Evolutionary conservation across 176 grass and related monocot genomes (phyloP).

Genomic region (Typha latifolia): DNA sequence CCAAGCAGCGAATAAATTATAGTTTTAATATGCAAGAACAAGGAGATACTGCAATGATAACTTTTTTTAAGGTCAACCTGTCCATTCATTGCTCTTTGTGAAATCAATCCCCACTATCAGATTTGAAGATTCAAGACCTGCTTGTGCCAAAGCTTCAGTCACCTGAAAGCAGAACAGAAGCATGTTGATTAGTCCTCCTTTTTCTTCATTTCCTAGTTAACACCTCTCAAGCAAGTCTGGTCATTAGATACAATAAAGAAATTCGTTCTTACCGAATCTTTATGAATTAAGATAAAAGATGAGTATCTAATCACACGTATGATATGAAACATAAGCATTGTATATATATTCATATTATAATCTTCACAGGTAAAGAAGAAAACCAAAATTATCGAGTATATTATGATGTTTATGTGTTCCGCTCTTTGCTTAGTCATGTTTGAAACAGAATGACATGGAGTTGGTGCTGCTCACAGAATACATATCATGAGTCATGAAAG

Average conservation of each 20-base stretch:
- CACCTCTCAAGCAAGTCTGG: constrained; percentile 6
- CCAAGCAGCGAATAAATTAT: not conserved
- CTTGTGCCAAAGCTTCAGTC: constrained; percentile 74
- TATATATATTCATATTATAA: too few relatives aligned
- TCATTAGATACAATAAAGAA: constrained; percentile 17
- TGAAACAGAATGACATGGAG: too few relatives aligned
- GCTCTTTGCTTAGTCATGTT: too few relatives aligned
- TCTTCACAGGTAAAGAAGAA: too few relatives aligned
- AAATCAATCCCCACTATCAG: constrained; percentile 94
- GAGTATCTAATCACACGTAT: too few relatives aligned
- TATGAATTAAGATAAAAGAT: too few relatives aligned
- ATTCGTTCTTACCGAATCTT: not conserved
- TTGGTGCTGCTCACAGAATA: too few relatives aligned
- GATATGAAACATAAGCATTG: too few relatives aligned
- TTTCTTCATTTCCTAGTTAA: not conserved
- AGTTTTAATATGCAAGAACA: constrained; percentile 7
- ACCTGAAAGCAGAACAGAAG: constrained; percentile 39
- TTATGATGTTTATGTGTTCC: too few relatives aligned
- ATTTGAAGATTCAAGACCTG: constrained; percentile 92
- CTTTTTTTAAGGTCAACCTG: constrained; percentile 46
- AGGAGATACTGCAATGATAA: constrained; percentile 13
- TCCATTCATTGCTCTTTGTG: constrained; percentile 96
- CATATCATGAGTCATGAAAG: too few relatives aligned
- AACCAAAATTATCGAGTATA: too few relatives aligned
- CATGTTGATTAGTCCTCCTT: constrained; percentile 3